A percentile compares a stretch with the other conserved stretches of the same genome.
These are phyloP conservation scores for Apiotrichum domesticum DNA, from an alignment of 1,284 basidiomycete species.

Conservation along the genomic window DNA sequence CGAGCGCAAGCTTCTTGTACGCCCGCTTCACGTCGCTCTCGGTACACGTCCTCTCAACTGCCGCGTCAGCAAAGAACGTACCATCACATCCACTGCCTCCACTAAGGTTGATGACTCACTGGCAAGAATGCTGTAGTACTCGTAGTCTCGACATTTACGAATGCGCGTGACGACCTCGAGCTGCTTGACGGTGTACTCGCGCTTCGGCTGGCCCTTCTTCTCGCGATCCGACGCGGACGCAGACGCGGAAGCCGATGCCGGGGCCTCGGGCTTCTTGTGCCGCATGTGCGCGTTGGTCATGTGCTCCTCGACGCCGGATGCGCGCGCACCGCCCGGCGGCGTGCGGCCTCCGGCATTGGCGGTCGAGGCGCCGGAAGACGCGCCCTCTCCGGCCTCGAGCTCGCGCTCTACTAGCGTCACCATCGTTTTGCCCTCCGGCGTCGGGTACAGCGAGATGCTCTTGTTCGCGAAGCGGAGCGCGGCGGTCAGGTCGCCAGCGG, in stretches of 20 bases:
- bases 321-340: constrained; percentile 18
- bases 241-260: neutral
- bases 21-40: constrained; percentile 93
- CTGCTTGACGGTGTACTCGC: constrained; percentile 83
- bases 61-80: neutral
- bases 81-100: too few species aligned
- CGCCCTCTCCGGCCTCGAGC: constrained; percentile 32
- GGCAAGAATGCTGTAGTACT: constrained; percentile 89
- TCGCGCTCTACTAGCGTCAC: constrained; percentile 45
- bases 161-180: constrained; percentile 79
- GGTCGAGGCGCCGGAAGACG: constrained; percentile 13
- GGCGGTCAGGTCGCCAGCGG: constrained; percentile 63
- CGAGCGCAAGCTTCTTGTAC: constrained; percentile 93
- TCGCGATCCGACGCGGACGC: neutral
- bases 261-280: constrained; percentile 3
- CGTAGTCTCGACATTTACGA: constrained; percentile 72
- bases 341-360: neutral
- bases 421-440: constrained; percentile 61
- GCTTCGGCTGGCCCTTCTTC: constrained; percentile 50
- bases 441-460: constrained; percentile 75
- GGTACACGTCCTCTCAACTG: constrained; percentile 73
- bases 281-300: constrained; percentile 40
- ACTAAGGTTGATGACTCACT: constrained; percentile 29
- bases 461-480: constrained; percentile 90
- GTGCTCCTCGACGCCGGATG: constrained; percentile 44